Base-by-base conservation (phyloP, 257 asterid genomes). In the Cruciata laevipes region DNA sequence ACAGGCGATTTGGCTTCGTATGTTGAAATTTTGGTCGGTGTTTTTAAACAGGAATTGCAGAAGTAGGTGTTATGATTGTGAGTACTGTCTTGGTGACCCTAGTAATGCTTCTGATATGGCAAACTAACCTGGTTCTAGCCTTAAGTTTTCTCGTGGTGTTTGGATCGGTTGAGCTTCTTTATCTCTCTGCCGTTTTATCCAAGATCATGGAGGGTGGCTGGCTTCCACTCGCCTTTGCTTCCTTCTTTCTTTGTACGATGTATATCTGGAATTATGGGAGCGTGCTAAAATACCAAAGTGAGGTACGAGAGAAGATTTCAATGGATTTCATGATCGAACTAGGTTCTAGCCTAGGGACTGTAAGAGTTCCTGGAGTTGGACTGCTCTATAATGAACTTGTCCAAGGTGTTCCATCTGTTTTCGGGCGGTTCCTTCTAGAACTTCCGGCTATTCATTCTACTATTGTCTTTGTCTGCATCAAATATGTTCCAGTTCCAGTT, bases 221-320 rank as follows among this genome's bases (percentile, higher is more conserved):
- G 99, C 87, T 94, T 67, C 98, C 98, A 0, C 80, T 94, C 11
- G 96, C 71, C 20, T 90, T 89, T 57, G 98, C 98, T 12, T 69
- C 85, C 7, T 78, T 85, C 77, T 90, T 94, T 78, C 96, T 94
- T 30, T 78, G 85, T 12, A 64, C 86, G 14, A 94, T 90, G 99
- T 90, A 90, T 75, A 82, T 82, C 1, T 90, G 99, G 98, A 90
- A 94, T 74, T 94, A 94, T 9, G 98, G 99, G 2, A 94, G 96
- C 20, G 91, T 90, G 57, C 38, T 90, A 52, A 90, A 90, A 79
- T 94, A 94, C 79, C 91, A 80, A 9, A 89, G 91, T 10, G 99
- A 94, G 71, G 93, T 94, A 14, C 83, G 89, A 1, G 84, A 83
- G 30, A 94, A 83, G 72, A 85, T 94, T 37, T 90, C 98, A 4